Base-by-base conservation (phyloP, 2,329 filamentous ascomycete genomes). In the Falciphora oryzae region DNA sequence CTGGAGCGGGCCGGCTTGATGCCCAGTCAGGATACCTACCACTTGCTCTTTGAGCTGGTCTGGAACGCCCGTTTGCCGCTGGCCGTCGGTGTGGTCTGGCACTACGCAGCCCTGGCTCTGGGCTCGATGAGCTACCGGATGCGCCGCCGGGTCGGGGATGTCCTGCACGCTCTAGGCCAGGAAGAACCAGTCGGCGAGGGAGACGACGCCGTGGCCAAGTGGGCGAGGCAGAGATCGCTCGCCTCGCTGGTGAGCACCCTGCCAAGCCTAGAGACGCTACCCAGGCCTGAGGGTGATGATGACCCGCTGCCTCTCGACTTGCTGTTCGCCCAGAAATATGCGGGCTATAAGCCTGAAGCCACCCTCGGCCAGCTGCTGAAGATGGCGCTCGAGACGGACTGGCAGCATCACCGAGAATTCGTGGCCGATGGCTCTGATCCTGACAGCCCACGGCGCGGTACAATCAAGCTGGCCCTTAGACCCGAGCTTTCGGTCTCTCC, bases 11-110 rank as follows among this genome's bases (percentile, higher is more conserved):
- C 57, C 3, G 29, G 29, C 25, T 7, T 69, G 58, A 64, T 70
- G 29, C 73, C 73, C 14, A 71, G 77, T 65, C 63, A 67, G 6
- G 58, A 70, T 18, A 76, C 76, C 0, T 81, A 78, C 68, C 66
- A 74, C 50, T 66, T 72, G 16, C 75, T 83, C 60, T 76, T 80
- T 65, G 66, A 70, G 8, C 70, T 80, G 29, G 75, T 77, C 18
- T 72, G 76, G 66, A 66, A 64, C 25, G 67, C 72, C 3, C 73
- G 72, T 56, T 72, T 75, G 27, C 72, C 74, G 14, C 73, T 74
- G 61, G 65, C 71, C 35, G 64, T 75, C 65, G 70, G 70, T 63
- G 67, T 73, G 63, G 61, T 77, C 44, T 79, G 73, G 73, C 72
- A 71, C 53, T 75, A 73, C 65, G 75, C 75, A 50, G 69, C 68